A percentile compares a stretch with the other conserved stretches of the same genome.
Conservation (phyloP, 305 asterid genomes). For the Lippia alba region DNA sequence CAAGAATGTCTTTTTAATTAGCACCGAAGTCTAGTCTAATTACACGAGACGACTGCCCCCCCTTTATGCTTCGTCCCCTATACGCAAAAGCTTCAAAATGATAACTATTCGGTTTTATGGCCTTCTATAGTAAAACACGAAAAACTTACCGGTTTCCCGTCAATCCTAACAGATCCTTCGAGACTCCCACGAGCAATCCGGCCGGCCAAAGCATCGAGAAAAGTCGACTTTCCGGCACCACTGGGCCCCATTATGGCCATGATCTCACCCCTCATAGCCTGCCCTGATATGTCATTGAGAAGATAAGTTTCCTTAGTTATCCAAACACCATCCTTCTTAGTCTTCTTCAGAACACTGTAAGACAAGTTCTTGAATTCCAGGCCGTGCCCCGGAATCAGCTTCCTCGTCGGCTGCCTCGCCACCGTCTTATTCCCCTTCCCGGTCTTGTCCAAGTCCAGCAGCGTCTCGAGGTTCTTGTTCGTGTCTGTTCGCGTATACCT, state of each 20-base stretch:
- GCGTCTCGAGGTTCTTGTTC: slow-evolving; percentile 60
- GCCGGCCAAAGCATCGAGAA: slow-evolving; percentile 91
- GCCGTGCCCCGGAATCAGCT: slow-evolving; percentile 75
- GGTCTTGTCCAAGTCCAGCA: slow-evolving; percentile 63
- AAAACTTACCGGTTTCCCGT: slow-evolving; percentile 72
- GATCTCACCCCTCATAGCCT: slow-evolving; percentile 77
- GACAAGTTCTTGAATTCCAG: slow-evolving; percentile 76
- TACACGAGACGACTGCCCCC: too few relatives aligned
- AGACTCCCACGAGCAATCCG: slow-evolving; percentile 91
- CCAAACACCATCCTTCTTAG: slow-evolving; percentile 79
- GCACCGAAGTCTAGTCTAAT: too few relatives aligned
- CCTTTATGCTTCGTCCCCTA: too few relatives aligned
- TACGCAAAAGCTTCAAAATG: too few relatives aligned
- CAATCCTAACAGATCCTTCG: slow-evolving; percentile 78
- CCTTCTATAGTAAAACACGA: neutral
- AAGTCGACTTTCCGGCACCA: slow-evolving; percentile 90
- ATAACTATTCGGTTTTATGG: too few relatives aligned
- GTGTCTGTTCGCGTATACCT: slow-evolving; percentile 40
- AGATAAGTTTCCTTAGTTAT: slow-evolving; percentile 73
- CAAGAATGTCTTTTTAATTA: neutral
- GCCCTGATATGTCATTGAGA: slow-evolving; percentile 82
- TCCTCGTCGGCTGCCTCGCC: slow-evolving; percentile 47
- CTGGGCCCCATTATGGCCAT: slow-evolving; percentile 96
- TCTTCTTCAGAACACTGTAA: slow-evolving; percentile 68
- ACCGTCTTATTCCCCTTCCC: slow-evolving; percentile 38